These are phyloP conservation scores for Chrysoporthe austroafricana DNA, from an alignment of 2,329 filamentous ascomycete species.

Conservation along the genomic window DNA sequence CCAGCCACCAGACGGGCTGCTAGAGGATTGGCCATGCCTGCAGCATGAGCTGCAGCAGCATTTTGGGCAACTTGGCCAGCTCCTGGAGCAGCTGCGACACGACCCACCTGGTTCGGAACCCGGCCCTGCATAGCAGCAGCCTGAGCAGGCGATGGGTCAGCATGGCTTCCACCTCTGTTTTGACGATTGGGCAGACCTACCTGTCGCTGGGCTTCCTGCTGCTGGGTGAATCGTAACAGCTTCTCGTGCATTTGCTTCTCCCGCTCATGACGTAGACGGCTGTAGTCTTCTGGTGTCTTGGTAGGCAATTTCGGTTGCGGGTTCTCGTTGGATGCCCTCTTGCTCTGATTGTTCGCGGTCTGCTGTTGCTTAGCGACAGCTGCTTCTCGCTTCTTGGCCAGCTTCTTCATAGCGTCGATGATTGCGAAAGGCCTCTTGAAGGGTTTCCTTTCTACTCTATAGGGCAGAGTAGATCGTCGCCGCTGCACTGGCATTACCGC, in stretches of 20 bases:
- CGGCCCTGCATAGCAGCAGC: slow-evolving; percentile 48
- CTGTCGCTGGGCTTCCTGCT: slow-evolving; percentile 63
- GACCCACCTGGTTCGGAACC: slow-evolving; percentile 49
- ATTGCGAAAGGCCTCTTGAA: slow-evolving; percentile 86
- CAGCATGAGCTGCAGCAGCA: slow-evolving; percentile 35
- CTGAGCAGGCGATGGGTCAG: slow-evolving; percentile 30
- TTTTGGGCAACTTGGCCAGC: slow-evolving; percentile 41
- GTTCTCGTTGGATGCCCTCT: slow-evolving; percentile 78
- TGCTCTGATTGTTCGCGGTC: slow-evolving; percentile 72
- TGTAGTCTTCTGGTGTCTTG: slow-evolving; percentile 90
- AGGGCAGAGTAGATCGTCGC: slow-evolving; percentile 75
- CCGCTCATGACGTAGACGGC: slow-evolving; percentile 82
- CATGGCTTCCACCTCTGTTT: slow-evolving; percentile 38
- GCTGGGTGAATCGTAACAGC: slow-evolving; percentile 58
- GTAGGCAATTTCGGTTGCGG: slow-evolving; percentile 52
- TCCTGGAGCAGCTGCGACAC: slow-evolving; percentile 49
- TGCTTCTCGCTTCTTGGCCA: slow-evolving; percentile 92
- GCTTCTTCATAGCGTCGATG: slow-evolving; percentile 92
- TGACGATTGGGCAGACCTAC: slow-evolving; percentile 45
- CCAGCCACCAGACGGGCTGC: slow-evolving; percentile 35
- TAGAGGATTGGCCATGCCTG: slow-evolving; percentile 35
- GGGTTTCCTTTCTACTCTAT: slow-evolving; percentile 83
- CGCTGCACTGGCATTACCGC: slow-evolving; percentile 56
- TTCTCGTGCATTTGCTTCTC: slow-evolving; percentile 71
- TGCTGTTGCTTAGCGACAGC: slow-evolving; percentile 87